Evolutionary conservation across 352 stramenopile species (phyloP).

Genomic region (Pythium sp.): DNA sequence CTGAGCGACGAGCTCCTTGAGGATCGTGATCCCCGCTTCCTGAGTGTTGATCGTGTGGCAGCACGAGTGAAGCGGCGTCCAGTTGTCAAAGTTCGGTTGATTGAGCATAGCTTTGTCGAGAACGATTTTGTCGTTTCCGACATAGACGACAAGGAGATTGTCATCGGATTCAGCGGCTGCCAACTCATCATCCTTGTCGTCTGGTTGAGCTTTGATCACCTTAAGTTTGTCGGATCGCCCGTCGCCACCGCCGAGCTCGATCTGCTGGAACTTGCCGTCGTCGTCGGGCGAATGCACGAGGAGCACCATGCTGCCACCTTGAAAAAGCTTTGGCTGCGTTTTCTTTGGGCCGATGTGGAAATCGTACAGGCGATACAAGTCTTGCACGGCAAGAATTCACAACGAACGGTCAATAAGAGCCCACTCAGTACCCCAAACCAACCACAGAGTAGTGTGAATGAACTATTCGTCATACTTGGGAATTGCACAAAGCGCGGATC

Average conservation of each 20-base stretch:
- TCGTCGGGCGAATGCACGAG: constrained; percentile 53
- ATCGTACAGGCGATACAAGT: constrained; percentile 79
- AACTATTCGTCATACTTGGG: constrained; percentile 32
- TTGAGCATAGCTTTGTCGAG: constrained; percentile 66
- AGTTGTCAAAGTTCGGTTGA: constrained; percentile 74
- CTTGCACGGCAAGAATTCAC: constrained; percentile 9
- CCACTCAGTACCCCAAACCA: too few relatives aligned
- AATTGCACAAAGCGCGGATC: constrained; percentile 79
- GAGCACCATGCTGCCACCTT: constrained; percentile 61
- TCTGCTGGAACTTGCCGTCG: constrained; percentile 49
- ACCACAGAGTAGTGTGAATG: background rate
- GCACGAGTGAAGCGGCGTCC: constrained; percentile 70
- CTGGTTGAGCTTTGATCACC: background rate
- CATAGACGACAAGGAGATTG: constrained; percentile 57
- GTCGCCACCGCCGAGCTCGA: constrained; percentile 24
- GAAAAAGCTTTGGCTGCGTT: constrained; percentile 39
- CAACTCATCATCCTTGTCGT: constrained; percentile 18
- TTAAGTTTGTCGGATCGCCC: constrained; percentile 16
- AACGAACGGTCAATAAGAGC: background rate
- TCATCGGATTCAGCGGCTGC: constrained; percentile 29
- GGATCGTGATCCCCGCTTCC: constrained; percentile 68
- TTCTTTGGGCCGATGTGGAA: constrained; percentile 79
- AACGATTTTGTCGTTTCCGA: constrained; percentile 70
- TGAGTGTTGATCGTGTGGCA: constrained; percentile 71
- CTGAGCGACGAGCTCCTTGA: constrained; percentile 59